Conservation (phyloP, 2,329 filamentous ascomycete genomes). For the Albophoma yamanashiensis region DNA sequence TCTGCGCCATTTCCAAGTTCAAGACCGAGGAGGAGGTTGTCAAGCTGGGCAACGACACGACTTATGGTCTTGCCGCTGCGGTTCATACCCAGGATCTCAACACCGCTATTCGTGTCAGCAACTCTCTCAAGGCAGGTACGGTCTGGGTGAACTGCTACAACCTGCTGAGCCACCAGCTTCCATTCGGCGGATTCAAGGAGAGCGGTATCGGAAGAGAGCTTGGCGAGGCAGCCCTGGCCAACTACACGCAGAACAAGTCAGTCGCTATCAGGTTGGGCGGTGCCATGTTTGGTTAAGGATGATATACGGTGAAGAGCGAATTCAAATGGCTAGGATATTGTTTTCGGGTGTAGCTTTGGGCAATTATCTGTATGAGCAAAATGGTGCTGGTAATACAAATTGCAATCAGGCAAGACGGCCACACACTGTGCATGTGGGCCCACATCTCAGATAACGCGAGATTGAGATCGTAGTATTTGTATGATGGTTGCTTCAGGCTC, state of each 20-base stretch:
- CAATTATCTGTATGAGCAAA: too few species aligned
- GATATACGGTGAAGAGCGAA: background rate
- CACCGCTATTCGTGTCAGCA: conserved; percentile 71
- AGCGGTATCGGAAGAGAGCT: conserved; percentile 69
- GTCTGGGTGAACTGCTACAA: conserved; percentile 58
- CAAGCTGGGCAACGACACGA: conserved; percentile 61
- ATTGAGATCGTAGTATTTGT: too few species aligned
- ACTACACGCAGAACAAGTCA: conserved; percentile 61
- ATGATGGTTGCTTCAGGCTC: too few species aligned
- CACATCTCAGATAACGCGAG: too few species aligned
- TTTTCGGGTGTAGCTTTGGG: background rate
- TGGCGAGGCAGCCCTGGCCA: conserved; percentile 54
- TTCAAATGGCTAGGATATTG: background rate
- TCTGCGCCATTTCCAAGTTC: conserved; percentile 80
- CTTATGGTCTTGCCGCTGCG: conserved; percentile 73
- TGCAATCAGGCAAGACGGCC: too few species aligned
- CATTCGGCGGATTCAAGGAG: conserved; percentile 71
- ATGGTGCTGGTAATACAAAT: too few species aligned
- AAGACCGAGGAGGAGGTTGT: conserved; percentile 72
- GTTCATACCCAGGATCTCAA: conserved; percentile 76
- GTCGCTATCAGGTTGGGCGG: conserved; percentile 37
- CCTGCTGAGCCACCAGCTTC: conserved; percentile 51
- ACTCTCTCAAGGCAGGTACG: conserved; percentile 60
- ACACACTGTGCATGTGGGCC: too few species aligned
- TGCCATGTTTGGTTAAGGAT: conserved; percentile 9